Conservation (phyloP, 1,284 basidiomycete species). For the Caloboletus inedulis region DNA sequence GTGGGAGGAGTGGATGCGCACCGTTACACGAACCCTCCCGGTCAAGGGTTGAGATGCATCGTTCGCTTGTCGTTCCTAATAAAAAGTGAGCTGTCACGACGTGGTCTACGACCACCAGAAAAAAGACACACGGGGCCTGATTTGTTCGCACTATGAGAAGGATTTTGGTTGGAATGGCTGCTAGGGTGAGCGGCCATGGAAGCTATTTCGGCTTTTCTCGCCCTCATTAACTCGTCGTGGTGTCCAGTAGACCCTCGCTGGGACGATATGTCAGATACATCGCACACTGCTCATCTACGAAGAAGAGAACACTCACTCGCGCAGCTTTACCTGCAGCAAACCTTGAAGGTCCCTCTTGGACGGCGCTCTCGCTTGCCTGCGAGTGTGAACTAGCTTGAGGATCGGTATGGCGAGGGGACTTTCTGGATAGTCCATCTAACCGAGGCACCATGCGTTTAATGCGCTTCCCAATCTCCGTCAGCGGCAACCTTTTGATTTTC, state of each 20-base stretch:
- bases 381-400: background rate
- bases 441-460: background rate
- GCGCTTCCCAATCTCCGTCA: background rate
- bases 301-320: background rate
- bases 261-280: background rate
- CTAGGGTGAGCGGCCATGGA: background rate
- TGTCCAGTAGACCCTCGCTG: background rate
- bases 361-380: background rate
- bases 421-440: background rate
- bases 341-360: background rate
- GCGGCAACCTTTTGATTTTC: too few relatives aligned
- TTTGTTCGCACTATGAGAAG: background rate
- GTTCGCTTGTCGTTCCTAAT: background rate
- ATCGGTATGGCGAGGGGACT: background rate
- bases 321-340: background rate
- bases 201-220: too few relatives aligned
- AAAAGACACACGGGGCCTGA: background rate
- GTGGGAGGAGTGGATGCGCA: background rate
- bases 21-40: background rate
- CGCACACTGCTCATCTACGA: background rate
- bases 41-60: background rate
- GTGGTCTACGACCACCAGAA: background rate
- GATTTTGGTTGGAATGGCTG: background rate
- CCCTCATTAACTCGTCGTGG: too few relatives aligned
- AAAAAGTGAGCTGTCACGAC: background rate